These are phyloP conservation scores for Astragalus membranaceus DNA, from an alignment of 306 rosid species.

Conservation along the genomic window DNA sequence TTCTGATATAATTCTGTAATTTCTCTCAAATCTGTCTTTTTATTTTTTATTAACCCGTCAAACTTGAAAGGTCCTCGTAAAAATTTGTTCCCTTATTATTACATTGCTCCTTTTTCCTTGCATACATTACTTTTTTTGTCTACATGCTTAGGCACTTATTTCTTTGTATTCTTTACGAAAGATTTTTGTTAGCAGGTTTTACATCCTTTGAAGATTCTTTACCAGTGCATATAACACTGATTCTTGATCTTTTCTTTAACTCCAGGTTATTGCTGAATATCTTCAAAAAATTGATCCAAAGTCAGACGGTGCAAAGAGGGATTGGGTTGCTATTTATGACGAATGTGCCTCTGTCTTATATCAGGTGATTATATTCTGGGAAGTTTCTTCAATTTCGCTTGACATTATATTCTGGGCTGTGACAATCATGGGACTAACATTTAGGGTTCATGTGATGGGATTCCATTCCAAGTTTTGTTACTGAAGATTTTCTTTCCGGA, in stretches of 20 bases:
- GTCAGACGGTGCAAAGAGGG: slow-evolving; percentile 99
- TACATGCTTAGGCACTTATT: background rate
- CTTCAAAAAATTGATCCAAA: slow-evolving; percentile 96
- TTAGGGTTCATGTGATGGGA: too few species aligned
- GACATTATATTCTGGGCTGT: background rate
- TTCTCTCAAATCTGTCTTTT: background rate
- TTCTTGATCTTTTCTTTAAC: slow-evolving; percentile 15
- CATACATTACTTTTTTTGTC: background rate
- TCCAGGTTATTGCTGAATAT: slow-evolving; percentile 93
- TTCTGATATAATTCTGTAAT: background rate
- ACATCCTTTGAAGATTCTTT: slow-evolving; percentile 7
- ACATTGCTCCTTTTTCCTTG: background rate
- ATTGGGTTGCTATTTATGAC: slow-evolving; percentile 99
- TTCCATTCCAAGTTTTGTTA: too few species aligned
- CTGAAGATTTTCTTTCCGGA: too few species aligned
- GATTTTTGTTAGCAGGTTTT: background rate
- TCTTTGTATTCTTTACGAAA: slow-evolving; percentile 7
- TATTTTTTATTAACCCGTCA: background rate
- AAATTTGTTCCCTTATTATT: background rate
- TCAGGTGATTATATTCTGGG: slow-evolving; percentile 48
- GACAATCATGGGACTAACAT: too few species aligned
- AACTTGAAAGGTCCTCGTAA: background rate
- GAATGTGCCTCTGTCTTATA: slow-evolving; percentile 94
- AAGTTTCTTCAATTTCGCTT: slow-evolving; percentile 4
- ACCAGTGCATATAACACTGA: background rate